Evolutionary conservation across 495 filamentous ascomycete species (phyloP), one percentile per base, ranked within the genome.

Genomic region (Neurospora sp.): DNA sequence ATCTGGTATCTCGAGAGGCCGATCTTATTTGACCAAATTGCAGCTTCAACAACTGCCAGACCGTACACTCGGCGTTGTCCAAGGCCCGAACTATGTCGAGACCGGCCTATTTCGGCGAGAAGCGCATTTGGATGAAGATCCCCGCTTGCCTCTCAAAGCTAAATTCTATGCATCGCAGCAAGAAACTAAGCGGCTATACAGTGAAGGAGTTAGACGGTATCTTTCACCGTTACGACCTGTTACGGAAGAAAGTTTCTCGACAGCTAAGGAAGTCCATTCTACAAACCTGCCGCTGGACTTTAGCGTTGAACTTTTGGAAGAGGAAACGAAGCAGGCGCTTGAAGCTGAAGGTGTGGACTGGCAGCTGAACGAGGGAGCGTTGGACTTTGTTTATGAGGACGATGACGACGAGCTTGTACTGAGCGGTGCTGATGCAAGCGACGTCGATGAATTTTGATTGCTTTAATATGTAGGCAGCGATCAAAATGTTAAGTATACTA

Each of bases 21-120:
- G 73, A 1, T 65, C 74, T 0, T 84, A 80, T 61, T 69, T 88
- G 0, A 35, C 69, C 1, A 76, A 72, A 22, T 70, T 70, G 0
- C 81, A 82, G 65, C 76, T 88, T 0, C 59, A 70, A 3, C 69
- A 76, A 0, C 78, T 82, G 38, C 76, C 75, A 0, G 71, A 85
- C 61, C 81, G 74, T 1, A 81, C 77, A 1, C 76, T 86, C 22
- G 86, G 85, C 22, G 82, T 76, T 5, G 77, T 87, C 3, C 82
- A 88, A 59, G 86, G 86, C 0, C 80, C 80, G 0, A 78, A 79
- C 12, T 88, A 88, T 68, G 48, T 74, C 0, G 77, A 80, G 12
- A 82, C 81, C 1, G 75, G 76, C 9, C 75, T 84, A 3, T 84
- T 78, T 70, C 69, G 80, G 5, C 40, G 39, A n/a, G 81, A 86